Percentiles rank a stretch among this genome's conserved stretches.
These are phyloP conservation scores for Malassezia obtusa DNA, from an alignment of 1,284 basidiomycete genomes.

Conservation along the genomic window DNA sequence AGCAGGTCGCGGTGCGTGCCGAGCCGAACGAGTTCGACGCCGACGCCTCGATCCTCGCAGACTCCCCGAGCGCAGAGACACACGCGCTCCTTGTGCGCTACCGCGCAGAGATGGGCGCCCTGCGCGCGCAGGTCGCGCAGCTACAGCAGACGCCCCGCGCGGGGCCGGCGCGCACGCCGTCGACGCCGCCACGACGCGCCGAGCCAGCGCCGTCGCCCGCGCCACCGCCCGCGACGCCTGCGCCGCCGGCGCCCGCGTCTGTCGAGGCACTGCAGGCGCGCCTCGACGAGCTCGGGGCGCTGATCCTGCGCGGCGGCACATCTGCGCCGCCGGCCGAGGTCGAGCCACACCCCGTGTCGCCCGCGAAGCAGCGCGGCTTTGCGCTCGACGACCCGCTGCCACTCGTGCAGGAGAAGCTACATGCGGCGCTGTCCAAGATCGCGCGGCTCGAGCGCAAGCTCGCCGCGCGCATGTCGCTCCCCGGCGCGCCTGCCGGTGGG, in stretches of 20 bases:
- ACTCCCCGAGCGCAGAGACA: slow-evolving; percentile 26
- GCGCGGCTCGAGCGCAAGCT: slow-evolving; percentile 21
- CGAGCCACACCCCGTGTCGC: slow-evolving; percentile 24
- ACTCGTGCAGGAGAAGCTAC: slow-evolving; percentile 36
- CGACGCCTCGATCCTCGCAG: slow-evolving; percentile 5
- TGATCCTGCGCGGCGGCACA: slow-evolving; percentile 33
- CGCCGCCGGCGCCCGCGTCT: slow-evolving; percentile 3
- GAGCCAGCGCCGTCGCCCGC: neutral
- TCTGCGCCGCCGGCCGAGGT: neutral
- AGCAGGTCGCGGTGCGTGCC: slow-evolving; percentile 68
- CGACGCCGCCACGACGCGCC: neutral
- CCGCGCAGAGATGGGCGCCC: slow-evolving; percentile 31
- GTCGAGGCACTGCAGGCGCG: slow-evolving; percentile 28
- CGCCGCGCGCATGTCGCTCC: slow-evolving; percentile 22
- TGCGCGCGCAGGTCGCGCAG: slow-evolving; percentile 29
- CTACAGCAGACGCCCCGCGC: slow-evolving; percentile 14
- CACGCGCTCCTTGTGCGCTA: slow-evolving; percentile 38
- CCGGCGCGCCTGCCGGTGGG: neutral
- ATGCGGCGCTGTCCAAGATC: slow-evolving; percentile 27
- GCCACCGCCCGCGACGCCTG: neutral
- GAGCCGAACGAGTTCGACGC: slow-evolving; percentile 73
- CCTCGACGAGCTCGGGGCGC: slow-evolving; percentile 31
- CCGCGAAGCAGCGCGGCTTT: slow-evolving; percentile 23
- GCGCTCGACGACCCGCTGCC: slow-evolving; percentile 29
- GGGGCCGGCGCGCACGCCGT: neutral